These are phyloP conservation scores for Lomentospora prolificans DNA, from an alignment of 2,329 filamentous ascomycete genomes.

Conservation along the genomic window DNA sequence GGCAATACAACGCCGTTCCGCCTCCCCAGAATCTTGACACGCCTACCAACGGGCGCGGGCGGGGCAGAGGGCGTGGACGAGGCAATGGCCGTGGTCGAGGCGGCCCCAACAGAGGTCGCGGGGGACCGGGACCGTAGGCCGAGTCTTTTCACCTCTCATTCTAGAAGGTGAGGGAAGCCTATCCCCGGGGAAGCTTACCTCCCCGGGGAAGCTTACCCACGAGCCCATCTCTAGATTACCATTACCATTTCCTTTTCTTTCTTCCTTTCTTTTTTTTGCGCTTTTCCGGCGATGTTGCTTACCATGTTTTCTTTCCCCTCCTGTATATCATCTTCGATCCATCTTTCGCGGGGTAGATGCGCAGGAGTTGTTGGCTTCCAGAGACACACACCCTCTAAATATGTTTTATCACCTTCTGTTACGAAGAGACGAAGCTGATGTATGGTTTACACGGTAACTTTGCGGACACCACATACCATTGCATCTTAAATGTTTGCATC, in stretches of 20 bases:
- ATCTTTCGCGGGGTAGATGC: too few species aligned
- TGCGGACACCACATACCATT: background rate
- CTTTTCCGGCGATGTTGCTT: too few species aligned
- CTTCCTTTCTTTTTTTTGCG: too few species aligned
- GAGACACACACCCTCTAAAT: background rate
- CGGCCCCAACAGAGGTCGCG: conserved; percentile 26
- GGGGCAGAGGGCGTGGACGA: conserved; percentile 29
- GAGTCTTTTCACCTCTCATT: too few species aligned
- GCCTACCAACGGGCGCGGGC: conserved; percentile 20
- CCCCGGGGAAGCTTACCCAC: too few species aligned
- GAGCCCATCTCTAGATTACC: too few species aligned
- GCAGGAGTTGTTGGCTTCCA: background rate
- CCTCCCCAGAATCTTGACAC: conserved; percentile 49
- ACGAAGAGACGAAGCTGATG: background rate
- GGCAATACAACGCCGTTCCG: conserved; percentile 43
- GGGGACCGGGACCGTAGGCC: conserved; percentile 15
- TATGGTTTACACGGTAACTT: background rate
- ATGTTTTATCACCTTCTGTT: conserved; percentile 7
- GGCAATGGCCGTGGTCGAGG: conserved; percentile 29
- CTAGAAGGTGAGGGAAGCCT: too few species aligned
- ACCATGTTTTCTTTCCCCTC: too few species aligned
- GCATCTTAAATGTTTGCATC: background rate
- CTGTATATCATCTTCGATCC: too few species aligned
- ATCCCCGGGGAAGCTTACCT: too few species aligned
- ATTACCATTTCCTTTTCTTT: too few species aligned